Evolutionary conservation across 1,284 basidiomycete genomes (phyloP).

Genomic region (Xerocomus cyaneibrunnescens): DNA sequence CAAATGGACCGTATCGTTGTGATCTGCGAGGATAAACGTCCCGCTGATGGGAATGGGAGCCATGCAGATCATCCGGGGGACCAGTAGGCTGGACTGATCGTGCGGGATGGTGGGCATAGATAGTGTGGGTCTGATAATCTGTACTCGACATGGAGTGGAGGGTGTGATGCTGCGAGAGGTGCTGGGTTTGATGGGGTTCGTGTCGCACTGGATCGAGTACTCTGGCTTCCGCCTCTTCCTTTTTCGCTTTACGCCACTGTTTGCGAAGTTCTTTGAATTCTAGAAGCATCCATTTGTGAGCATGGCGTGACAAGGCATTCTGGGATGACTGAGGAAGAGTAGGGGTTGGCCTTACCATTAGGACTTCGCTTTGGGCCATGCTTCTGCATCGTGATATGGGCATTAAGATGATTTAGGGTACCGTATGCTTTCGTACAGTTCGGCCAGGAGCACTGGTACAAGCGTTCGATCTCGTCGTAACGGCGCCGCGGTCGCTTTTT

Average conservation of each 20-base stretch:
- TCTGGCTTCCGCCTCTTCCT: constrained; percentile 54
- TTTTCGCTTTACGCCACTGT: constrained; percentile 92
- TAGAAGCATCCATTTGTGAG: constrained; percentile 36
- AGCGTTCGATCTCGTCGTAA: constrained; percentile 91
- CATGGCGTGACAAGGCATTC: not conserved
- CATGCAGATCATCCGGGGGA: constrained; percentile 22
- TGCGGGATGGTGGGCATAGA: constrained; percentile 20
- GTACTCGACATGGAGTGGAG: constrained; percentile 20
- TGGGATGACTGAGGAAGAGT: not conserved
- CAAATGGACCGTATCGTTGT: constrained; percentile 29
- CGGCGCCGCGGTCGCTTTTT: constrained; percentile 81
- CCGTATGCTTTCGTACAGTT: constrained; percentile 87
- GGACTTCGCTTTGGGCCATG: constrained; percentile 84
- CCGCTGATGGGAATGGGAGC: constrained; percentile 15
- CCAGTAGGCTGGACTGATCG: constrained; percentile 14
- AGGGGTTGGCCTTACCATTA: constrained; percentile 53
- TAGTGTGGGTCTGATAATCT: constrained; percentile 20
- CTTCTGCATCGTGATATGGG: constrained; percentile 92
- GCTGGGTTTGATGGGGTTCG: constrained; percentile 20
- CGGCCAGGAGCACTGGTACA: constrained; percentile 82
- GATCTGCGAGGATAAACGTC: constrained; percentile 28
- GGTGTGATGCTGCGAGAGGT: constrained; percentile 20
- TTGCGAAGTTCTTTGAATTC: constrained; percentile 98
- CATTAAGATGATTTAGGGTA: constrained; percentile 89
- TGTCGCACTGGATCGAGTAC: constrained; percentile 16